Base-by-base conservation (phyloP, 495 filamentous ascomycete species). In the Penicillium parvum region DNA sequence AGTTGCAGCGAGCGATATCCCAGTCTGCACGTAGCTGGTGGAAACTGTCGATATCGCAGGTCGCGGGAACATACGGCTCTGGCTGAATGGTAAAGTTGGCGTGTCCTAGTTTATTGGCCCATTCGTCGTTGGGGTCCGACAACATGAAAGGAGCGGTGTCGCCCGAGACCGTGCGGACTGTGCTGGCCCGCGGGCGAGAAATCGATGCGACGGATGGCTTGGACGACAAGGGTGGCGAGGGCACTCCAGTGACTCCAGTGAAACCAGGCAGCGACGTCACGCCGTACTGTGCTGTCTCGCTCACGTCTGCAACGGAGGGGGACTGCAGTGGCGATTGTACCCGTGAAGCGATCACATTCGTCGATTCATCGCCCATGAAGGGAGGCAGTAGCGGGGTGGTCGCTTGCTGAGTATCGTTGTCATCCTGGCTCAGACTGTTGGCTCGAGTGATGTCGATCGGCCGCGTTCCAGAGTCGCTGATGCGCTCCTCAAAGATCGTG, bases 71-170 rank as follows among this genome's bases (percentile, higher is more conserved):
- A 52, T 96, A 95, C 0, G 90, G 90, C 55, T 81, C 82, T 2
- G 90, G 90, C 11, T 81, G 69, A 47, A 96, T 92, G 53, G 78
- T 90, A 65, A 90, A 96, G 58, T 96, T 95, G 32, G 90, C 88
- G 57, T 96, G 90, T 10, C 90, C 90, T 3, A 96, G 78, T 43
- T 79, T 81, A 52, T 80, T 76, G 5, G 88, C 81, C 90, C 90
- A 95, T 43, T 79, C 74, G 60, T 96, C 90, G 16, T 78, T 72
- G 7, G 77, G 75, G 36, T 85, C 79, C 5, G 78, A 73, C 0
- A 86, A 66, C 12, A 76, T 60, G 47, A 85, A 77, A 2, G 78
- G 72, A 7, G 74, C 65, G 0, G 65, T 64, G 8, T 88, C 79
- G 6, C 79, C 77, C 1, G 74, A 71, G n/a, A 73, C 61, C 0